Conservation (phyloP, 352 stramenopile species). For the Phytophthora aleatoria region DNA sequence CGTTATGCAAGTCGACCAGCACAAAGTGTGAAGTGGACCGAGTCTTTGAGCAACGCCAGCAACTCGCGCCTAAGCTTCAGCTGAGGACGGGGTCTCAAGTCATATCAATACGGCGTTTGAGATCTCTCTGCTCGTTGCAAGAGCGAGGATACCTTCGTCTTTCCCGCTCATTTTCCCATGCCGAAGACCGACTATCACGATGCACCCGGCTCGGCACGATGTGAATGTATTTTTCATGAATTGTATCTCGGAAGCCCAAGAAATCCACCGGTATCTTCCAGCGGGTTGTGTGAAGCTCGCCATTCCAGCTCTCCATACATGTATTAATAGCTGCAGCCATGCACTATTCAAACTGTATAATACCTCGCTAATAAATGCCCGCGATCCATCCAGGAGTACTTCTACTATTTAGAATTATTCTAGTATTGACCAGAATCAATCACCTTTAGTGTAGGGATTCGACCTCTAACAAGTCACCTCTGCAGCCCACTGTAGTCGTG, state of each 20-base stretch:
- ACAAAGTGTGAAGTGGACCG: not conserved
- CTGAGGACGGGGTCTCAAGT: not conserved
- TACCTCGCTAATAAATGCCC: no score
- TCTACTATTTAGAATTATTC: no score
- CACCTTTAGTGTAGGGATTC: not conserved
- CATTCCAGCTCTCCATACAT: constrained; percentile 18
- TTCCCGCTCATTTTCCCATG: not conserved
- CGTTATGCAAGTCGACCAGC: not conserved
- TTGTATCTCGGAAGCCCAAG: constrained; percentile 12
- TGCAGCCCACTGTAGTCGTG: not conserved
- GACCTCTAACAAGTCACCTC: not conserved
- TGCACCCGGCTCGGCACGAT: constrained; percentile 8
- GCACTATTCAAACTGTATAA: no score
- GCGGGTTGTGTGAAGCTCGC: constrained; percentile 24
- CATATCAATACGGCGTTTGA: constrained; percentile 1
- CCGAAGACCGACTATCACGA: no score
- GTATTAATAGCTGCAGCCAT: no score
- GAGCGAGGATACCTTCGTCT: constrained; percentile 2
- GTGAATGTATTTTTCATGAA: constrained; percentile 2
- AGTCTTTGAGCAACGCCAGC: no score
- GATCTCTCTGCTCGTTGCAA: constrained; percentile 11
- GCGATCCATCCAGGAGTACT: no score
- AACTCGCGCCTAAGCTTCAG: not conserved
- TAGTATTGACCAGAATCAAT: constrained; percentile 15
- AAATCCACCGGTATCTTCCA: constrained; percentile 20